These are phyloP conservation scores for Hymenotorrendiella dingleyae DNA, from an alignment of 2,329 filamentous ascomycete species.

Conservation along the genomic window DNA sequence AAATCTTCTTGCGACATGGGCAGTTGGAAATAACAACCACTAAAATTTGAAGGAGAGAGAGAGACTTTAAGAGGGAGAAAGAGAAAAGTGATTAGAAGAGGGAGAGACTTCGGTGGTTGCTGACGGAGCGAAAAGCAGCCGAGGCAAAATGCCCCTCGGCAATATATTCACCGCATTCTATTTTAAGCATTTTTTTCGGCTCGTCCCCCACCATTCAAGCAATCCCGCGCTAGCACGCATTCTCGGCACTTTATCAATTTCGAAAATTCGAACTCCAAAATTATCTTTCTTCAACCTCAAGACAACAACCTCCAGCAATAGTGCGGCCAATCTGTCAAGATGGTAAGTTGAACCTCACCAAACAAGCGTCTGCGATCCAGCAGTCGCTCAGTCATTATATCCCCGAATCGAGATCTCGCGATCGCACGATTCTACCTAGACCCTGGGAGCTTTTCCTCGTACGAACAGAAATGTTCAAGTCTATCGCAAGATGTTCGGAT, in stretches of 20 bases:
- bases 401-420: too few relatives aligned
- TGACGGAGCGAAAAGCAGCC: background rate
- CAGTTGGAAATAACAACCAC: too few relatives aligned
- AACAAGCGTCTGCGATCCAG: conserved; percentile 11
- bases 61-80: too few relatives aligned
- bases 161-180: background rate
- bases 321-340: conserved; percentile 47
- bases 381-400: too few relatives aligned
- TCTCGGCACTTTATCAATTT: conserved; percentile 3
- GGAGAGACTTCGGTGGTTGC: background rate
- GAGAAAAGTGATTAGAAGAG: background rate
- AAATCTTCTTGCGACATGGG: conserved; percentile 29
- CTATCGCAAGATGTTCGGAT: conserved; percentile 97
- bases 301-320: conserved; percentile 36
- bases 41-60: too few relatives aligned
- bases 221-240: background rate
- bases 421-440: too few relatives aligned
- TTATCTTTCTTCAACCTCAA: conserved; percentile 22
- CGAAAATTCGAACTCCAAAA: conserved; percentile 9
- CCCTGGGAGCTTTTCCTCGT: conserved; percentile 17
- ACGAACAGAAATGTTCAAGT: conserved; percentile 36
- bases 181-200: background rate
- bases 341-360: conserved; percentile 53
- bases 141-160: background rate
- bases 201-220: conserved; percentile 4